Conservation (phyloP, 2,329 filamentous ascomycete species). For the Erysiphe pulchra region DNA sequence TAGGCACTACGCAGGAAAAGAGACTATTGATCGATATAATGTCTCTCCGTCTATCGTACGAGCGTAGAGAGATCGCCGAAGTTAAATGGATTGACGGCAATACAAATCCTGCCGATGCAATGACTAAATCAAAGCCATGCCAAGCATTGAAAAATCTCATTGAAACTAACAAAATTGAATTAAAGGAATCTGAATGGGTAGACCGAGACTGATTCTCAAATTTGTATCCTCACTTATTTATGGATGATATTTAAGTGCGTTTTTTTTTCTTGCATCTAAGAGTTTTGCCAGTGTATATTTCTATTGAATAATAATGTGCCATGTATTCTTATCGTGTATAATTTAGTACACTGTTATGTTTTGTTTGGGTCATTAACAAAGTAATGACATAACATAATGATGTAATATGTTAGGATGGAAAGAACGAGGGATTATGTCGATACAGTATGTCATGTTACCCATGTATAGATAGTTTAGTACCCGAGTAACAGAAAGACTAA, state of each 20-base stretch:
- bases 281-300: neutral
- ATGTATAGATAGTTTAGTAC: too few relatives aligned
- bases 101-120: neutral
- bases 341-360: neutral
- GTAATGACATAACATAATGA: too few relatives aligned
- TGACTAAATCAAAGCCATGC: neutral
- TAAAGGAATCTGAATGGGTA: neutral
- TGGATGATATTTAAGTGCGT: neutral
- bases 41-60: neutral
- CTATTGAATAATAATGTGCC: neutral
- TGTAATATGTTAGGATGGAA: too few relatives aligned
- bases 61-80: neutral
- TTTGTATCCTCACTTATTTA: neutral
- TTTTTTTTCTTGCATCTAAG: neutral
- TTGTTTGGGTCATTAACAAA: neutral
- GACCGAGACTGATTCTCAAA: neutral
- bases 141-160: neutral
- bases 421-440: too few relatives aligned
- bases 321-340: neutral
- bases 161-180: neutral
- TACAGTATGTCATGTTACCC: too few relatives aligned
- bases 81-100: neutral
- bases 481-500: too few relatives aligned
- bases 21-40: neutral
- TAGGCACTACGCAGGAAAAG: neutral